Evolutionary conservation across 2,329 filamentous ascomycete genomes (phyloP), one percentile per base, ranked within the genome.

Genomic region (Botryotinia convoluta): DNA sequence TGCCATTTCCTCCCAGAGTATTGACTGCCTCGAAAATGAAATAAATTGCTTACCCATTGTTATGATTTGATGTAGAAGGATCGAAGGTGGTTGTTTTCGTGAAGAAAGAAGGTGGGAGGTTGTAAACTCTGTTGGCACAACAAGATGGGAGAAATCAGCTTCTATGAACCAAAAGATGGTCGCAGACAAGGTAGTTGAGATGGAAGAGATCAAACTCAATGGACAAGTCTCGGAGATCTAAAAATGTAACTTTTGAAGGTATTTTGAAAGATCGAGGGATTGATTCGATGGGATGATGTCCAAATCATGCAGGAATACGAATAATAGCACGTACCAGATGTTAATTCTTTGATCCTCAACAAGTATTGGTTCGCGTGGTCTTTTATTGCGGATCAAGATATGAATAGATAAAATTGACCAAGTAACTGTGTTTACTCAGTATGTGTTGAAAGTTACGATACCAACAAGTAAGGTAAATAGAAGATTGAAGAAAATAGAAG

Each of bases 1-100:
- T 61, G 68, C 70, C 69, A 59, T 59, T 60, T 45, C 72, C 8
- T 44, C 48, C 73, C 68, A 69, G 54, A 71, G 72, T 72, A 65
- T 73, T 73, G 62, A 62, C 72, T 73, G 71, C 69, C 71, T 64
- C 57, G 42, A 73, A 77, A 78, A 73, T 73, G 77, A 79, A 78
- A 62, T 72, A 78, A 78, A 77, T 75, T 79, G 79, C 79, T 81
- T 81, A 81, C 79, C 79, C 79, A 81, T 81, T 79, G 76, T 80
- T 54, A 77, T 62, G 74, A 76, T 70, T 70, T 78, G 68, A 59
- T 76, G 75, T 77, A 78, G 78, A 79, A 80, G 74, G 79, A 76
- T 77, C 78, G 78, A 79, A 76, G 63, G 75, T 69, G 71, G 78
- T 81, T 81, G 72, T 76, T 65, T 72, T 68, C 35, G 39, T 59